Evolutionary conservation across 805 yeast genomes (phyloP).

Genomic region (Saturnispora diversa): DNA sequence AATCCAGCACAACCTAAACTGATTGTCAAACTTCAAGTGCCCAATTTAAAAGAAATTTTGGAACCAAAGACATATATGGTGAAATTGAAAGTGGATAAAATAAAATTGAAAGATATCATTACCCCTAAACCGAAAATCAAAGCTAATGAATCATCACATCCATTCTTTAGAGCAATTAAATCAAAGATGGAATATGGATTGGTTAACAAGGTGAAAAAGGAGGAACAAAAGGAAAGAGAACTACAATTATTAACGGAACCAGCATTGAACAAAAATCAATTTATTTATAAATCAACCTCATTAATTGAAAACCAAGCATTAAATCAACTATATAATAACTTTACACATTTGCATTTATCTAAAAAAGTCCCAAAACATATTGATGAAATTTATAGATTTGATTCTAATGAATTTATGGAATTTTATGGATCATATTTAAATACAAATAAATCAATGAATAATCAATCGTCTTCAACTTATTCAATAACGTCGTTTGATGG

Average conservation of each 20-base stretch:
- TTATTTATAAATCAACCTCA: slow-evolving; percentile 6
- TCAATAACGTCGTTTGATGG: background rate
- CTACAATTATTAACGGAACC: slow-evolving; percentile 4
- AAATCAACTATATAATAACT: background rate
- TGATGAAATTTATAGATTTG: background rate
- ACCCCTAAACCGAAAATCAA: slow-evolving; percentile 7
- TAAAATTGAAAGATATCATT: background rate
- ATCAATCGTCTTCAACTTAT: slow-evolving; percentile 1
- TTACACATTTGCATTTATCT: background rate
- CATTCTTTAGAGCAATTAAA: slow-evolving; percentile 13
- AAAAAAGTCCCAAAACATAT: background rate
- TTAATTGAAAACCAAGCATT: slow-evolving; percentile 3
- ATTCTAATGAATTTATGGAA: slow-evolving; percentile 6
- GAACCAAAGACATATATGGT: background rate
- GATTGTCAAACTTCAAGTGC: slow-evolving; percentile 2
- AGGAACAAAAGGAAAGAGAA: background rate
- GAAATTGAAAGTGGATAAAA: slow-evolving; percentile 6
- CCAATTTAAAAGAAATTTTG: background rate
- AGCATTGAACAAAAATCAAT: slow-evolving; percentile 2
- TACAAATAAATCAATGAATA: background rate
- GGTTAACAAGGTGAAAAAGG: background rate
- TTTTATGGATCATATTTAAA: slow-evolving; percentile 8
- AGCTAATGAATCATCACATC: slow-evolving; percentile 12
- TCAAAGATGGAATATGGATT: slow-evolving; percentile 1
- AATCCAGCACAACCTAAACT: slow-evolving; percentile 1